A percentile compares a stretch with the other conserved stretches of the same genome.
These are phyloP conservation scores for Debaryomycetaceae sp. DNA, from an alignment of 1,139 yeast species.

Conservation along the genomic window DNA sequence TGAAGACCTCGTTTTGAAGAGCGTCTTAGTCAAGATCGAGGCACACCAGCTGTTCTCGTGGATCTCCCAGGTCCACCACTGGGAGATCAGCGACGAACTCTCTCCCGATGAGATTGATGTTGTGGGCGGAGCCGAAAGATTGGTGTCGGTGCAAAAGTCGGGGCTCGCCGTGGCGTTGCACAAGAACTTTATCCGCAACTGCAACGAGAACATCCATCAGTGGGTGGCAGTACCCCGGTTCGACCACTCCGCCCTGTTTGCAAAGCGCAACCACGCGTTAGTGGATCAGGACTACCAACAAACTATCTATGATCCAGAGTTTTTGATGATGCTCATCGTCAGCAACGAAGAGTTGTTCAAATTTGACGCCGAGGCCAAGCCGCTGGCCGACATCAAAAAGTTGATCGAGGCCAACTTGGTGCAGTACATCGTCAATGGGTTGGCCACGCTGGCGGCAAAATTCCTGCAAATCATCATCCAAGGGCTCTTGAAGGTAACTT, in stretches of 20 bases:
- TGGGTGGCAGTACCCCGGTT: too few relatives aligned
- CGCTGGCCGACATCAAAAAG: slow-evolving; percentile 47
- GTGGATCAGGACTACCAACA: slow-evolving; percentile 15
- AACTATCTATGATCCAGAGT: slow-evolving; percentile 56
- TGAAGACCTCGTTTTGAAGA: slow-evolving; percentile 60
- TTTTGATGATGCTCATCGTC: slow-evolving; percentile 50
- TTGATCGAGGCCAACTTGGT: slow-evolving; percentile 58
- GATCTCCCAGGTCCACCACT: slow-evolving; percentile 54
- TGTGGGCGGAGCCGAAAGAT: slow-evolving; percentile 35
- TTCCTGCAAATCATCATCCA: slow-evolving; percentile 33
- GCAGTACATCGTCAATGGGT: slow-evolving; percentile 50
- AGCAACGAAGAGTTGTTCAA: slow-evolving; percentile 60
- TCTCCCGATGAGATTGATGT: slow-evolving; percentile 38
- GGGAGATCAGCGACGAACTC: slow-evolving; percentile 57
- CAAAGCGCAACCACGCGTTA: slow-evolving; percentile 10
- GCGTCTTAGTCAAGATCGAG: slow-evolving; percentile 56
- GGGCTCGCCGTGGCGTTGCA: slow-evolving; percentile 55
- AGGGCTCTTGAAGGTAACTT: slow-evolving; percentile 37
- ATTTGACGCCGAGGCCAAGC: slow-evolving; percentile 18
- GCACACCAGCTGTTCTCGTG: slow-evolving; percentile 45
- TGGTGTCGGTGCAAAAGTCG: slow-evolving; percentile 43
- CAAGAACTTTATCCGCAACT: slow-evolving; percentile 45
- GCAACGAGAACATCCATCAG: slow-evolving; percentile 40
- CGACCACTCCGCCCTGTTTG: slow-evolving; percentile 1
- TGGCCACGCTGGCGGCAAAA: slow-evolving; percentile 21